Evolutionary conservation across 306 rosid genomes (phyloP), one percentile per base, ranked within the genome.

Genomic region (Comarum palustre): DNA sequence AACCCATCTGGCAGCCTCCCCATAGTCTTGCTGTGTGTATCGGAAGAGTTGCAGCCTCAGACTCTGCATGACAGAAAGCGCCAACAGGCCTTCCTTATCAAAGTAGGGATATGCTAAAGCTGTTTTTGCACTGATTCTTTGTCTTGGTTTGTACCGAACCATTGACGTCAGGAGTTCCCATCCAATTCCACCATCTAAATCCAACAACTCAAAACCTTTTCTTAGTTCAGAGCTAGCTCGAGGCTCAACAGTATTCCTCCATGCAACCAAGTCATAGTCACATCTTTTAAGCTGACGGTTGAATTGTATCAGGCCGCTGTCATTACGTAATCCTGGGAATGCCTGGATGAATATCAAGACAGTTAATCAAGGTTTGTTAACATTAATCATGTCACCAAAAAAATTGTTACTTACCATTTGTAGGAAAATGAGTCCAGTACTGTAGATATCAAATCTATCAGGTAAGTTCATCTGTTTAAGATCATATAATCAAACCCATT

Each of bases 91-190:
- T 87, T 91, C 97, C 68, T 84, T 85, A 78, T 78, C 90, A 63
- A 91, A 89, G 85, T 89, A 94, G 31, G 98, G 98, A 85, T 88
- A 96, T 57, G 98, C 92, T 62, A 91, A 81, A 48, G 92, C 97
- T 7, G 84, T 86, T 84, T 94, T 94, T 34, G 98, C 98, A 54
- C 98, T 94, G 69, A 86, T 90, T 72, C 99, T 83, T 80, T 91
- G 88, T 66, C 95, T 74, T 74, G 99, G 91, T 78, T 87, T 88
- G 83, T 83, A 91, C 58, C 97, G 84, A 36, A 88, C 96, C 98
- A 94, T 94, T 22, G 96, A 91, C 16, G 86, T 94, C 64, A 91
- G 75, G 39, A 94, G 97, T 73, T 94, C 98, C 98, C 98, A 91
- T 74, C 98, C 97, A 17, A 82, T 83, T 73, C 97, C 97, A 43